phyloP scores from a whole-genome alignment of 2,329 filamentous ascomycete genomes.

The Fusarium transvaalense region DNA sequence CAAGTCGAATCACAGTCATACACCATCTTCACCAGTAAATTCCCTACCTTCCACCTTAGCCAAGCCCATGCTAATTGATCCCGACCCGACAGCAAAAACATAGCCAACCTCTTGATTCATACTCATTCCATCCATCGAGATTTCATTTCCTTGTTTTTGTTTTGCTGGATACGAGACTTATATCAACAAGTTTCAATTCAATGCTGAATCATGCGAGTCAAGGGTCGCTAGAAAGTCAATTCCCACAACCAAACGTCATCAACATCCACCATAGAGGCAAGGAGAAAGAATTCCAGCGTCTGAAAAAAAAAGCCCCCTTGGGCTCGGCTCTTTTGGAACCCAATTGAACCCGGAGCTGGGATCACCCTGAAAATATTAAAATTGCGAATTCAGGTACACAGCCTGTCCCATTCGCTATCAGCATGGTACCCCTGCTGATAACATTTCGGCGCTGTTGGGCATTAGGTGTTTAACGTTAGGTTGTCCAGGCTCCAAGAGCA shows the following conservation, averaged over 20 bases:
- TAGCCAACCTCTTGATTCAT: not conserved
- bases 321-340: conserved; percentile 31
- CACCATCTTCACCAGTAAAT: conserved; percentile 12
- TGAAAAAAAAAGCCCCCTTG: conserved; percentile 11
- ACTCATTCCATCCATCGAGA: conserved; percentile 33
- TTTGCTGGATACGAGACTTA: not conserved
- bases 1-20: conserved; percentile 9
- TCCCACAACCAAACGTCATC: conserved; percentile 1
- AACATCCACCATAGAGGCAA: no score
- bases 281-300: conserved; percentile 24
- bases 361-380: conserved; percentile 39
- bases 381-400: conserved; percentile 29
- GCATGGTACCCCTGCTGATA: conserved; percentile 24
- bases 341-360: conserved; percentile 27
- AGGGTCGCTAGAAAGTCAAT: not conserved
- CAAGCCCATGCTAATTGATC: not conserved
- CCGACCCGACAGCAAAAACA: not conserved
- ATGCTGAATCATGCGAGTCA: conserved; percentile 10
- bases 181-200: not conserved
- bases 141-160: conserved; percentile 3
- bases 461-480: conserved; percentile 29
- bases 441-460: conserved; percentile 27
- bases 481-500: not conserved
- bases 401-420: conserved; percentile 21
- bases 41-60: not conserved